Evolutionary conservation across 805 yeast species (phyloP).

Genomic region (Clavispora fructus): DNA sequence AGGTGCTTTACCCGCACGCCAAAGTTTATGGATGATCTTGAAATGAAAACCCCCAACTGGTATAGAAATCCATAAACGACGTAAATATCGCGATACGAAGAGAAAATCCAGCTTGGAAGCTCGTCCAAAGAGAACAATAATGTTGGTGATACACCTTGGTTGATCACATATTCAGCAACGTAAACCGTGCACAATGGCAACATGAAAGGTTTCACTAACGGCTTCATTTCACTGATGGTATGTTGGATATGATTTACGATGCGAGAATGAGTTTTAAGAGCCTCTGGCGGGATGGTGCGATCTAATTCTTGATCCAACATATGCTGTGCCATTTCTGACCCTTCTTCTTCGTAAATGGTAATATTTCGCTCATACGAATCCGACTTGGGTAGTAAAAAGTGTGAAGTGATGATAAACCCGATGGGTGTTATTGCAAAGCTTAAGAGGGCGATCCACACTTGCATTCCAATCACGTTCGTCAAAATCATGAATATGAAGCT

Average conservation of each 20-base stretch:
- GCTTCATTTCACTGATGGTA: slow-evolving; percentile 25
- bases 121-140: slow-evolving; percentile 67
- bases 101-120: slow-evolving; percentile 55
- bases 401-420: slow-evolving; percentile 38
- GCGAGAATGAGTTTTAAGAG: not conserved
- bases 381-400: slow-evolving; percentile 19
- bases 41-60: slow-evolving; percentile 88
- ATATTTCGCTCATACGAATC: not conserved
- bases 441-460: slow-evolving; percentile 51
- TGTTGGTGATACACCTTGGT: slow-evolving; percentile 90
- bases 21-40: slow-evolving; percentile 75
- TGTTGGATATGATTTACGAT: not conserved
- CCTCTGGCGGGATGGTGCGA: not conserved
- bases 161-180: slow-evolving; percentile 79
- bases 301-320: not conserved
- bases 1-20: slow-evolving; percentile 53
- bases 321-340: not conserved
- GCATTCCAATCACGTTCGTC: slow-evolving; percentile 62
- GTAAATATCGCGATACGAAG: slow-evolving; percentile 73
- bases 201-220: slow-evolving; percentile 64
- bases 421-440: slow-evolving; percentile 51
- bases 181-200: slow-evolving; percentile 80
- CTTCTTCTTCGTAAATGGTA: not conserved
- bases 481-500: slow-evolving; percentile 64
- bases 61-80: slow-evolving; percentile 87